phyloP scores from a whole-genome alignment of 202 grass and related monocot genomes.

The Schoenoplectus tabernaemontani region DNA sequence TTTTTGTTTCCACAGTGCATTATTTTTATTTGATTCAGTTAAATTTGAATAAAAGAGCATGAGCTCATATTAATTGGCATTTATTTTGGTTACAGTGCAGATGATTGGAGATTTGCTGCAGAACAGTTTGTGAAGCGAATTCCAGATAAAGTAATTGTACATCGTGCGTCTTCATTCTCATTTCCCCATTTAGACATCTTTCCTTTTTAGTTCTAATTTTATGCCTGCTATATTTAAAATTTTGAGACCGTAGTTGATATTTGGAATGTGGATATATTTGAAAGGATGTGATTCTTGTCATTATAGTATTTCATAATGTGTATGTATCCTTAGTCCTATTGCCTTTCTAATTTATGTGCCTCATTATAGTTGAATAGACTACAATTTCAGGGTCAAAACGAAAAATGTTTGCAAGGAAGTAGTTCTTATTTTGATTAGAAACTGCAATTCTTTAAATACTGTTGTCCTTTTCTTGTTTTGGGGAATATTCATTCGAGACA shows the following conservation, averaged over 20 bases:
- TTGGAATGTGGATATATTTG: neutral
- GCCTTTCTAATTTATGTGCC: neutral
- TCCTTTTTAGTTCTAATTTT: neutral
- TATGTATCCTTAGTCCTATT: neutral
- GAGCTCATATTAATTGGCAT: neutral
- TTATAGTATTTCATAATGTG: neutral
- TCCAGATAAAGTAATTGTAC: slow-evolving; percentile 83
- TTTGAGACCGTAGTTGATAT: neutral
- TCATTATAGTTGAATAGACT: neutral
- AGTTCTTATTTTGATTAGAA: neutral
- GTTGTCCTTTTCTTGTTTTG: neutral
- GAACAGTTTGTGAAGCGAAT: slow-evolving; percentile 74
- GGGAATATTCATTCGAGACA: neutral
- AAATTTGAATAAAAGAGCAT: neutral
- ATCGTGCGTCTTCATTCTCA: slow-evolving; percentile 50
- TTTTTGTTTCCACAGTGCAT: neutral
- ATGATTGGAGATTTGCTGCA: slow-evolving; percentile 88
- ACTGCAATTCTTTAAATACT: neutral
- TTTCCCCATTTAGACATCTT: neutral
- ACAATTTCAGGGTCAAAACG: neutral
- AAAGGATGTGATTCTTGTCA: neutral
- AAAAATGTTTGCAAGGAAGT: neutral
- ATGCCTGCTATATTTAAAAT: neutral
- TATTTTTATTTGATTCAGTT: neutral
- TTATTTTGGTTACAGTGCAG: slow-evolving; percentile 42